Evolutionary conservation across 345 rosid genomes (phyloP).

Genomic region (Pistacia atlantica): DNA sequence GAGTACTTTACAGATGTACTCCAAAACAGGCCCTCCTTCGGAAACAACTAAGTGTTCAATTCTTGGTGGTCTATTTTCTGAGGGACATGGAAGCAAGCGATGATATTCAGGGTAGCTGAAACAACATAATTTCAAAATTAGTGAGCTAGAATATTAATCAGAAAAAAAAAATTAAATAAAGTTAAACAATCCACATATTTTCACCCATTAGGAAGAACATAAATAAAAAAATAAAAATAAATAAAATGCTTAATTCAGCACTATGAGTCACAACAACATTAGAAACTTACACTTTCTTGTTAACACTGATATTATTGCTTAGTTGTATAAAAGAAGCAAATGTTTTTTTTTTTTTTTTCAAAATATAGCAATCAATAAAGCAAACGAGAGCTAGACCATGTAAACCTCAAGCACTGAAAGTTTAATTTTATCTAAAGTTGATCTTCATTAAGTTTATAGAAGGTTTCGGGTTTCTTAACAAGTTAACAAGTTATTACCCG

Average conservation of each 20-base stretch:
- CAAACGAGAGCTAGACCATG: too few species aligned
- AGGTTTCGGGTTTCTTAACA: too few species aligned
- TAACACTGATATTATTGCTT: background rate
- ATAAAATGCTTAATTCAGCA: background rate
- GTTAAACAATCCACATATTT: background rate
- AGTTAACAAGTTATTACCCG: too few species aligned
- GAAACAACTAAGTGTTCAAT: conserved; percentile 83
- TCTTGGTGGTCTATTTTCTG: conserved; percentile 60
- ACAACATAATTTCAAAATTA: conserved; percentile 6
- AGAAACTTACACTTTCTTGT: background rate
- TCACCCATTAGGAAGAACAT: background rate
- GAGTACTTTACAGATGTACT: conserved; percentile 60
- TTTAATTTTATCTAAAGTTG: too few species aligned
- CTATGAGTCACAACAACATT: background rate
- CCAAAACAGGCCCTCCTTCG: conserved; percentile 61
- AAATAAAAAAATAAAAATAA: background rate
- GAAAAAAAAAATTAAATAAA: background rate
- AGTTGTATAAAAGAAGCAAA: too few species aligned
- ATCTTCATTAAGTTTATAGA: too few species aligned
- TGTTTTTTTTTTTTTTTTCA: too few species aligned
- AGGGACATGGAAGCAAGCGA: conserved; percentile 80
- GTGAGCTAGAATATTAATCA: background rate
- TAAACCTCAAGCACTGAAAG: too few species aligned
- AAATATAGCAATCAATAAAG: too few species aligned
- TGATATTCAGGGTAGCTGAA: conserved; percentile 64